Evolutionary conservation across 139 green algal species (phyloP), one percentile per base, ranked within the genome.

Genomic region (Desmodesmus armatus): DNA sequence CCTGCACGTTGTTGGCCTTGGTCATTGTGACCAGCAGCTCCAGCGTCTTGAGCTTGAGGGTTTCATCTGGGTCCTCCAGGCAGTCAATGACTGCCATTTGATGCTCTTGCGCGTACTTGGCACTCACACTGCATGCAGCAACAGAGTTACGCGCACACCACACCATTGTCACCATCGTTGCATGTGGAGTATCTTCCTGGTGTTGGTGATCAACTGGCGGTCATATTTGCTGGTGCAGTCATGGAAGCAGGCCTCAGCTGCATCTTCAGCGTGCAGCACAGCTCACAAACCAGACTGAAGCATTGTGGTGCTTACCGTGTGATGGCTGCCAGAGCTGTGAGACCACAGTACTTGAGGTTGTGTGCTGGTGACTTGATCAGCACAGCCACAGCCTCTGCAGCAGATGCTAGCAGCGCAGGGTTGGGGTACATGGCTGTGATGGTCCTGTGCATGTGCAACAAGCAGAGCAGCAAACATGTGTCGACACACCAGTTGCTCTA

Each of bases 1-100:
- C 92, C 92, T 98, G 93, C 44, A 99, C 95, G 86, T 99, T 99
- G 86, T 91, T 93, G 53, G 95, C 87, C 83, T 93, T 96, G 19
- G 97, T 98, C 97, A 99, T 99, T 79, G 94, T 96, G 73, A 94
- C 97, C 71, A 99, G 92, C 84, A 99, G 94, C 80, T 99, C 91
- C 87, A 99, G 91, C 5, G 97, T 99, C 85, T 98, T 98, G 65
- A 95, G 89, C 90, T 97, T 96, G 0, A 99, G 90, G 4, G 96
- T 97, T 39, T 98, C 96, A 87, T 99, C 97, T 3, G 93, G 91
- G 82, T 98, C 96, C 80, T 98, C 95, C 55, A 99, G 90, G 90
- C 97, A 99, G 86, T 99, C 97, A 53, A 99, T 97, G 19, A 99
- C 95, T 0, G 97, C 96, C 55, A 98, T 87, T 41, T 90, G 87